These are phyloP conservation scores for Lobulomyces angularis DNA, from an alignment of 192 early-diverging fungal species.

Conservation along the genomic window DNA sequence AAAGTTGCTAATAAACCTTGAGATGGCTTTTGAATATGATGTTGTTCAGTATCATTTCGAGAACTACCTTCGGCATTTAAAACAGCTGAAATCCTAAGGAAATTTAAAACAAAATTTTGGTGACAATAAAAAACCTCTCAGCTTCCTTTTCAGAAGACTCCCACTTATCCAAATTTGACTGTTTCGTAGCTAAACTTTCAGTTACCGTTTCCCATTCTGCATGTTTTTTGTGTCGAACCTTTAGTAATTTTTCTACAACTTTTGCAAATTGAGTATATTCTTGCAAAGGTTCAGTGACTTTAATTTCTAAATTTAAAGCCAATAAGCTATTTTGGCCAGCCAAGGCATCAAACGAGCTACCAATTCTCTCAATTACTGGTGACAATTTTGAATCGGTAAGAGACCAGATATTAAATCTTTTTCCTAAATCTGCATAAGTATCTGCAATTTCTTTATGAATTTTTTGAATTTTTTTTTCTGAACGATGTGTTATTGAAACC, in stretches of 20 bases:
- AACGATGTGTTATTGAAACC: conserved; percentile 62
- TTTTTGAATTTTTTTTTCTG: conserved; percentile 60
- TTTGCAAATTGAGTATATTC: conserved; percentile 82
- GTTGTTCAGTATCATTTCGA: conserved; percentile 29
- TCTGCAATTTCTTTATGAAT: conserved; percentile 48
- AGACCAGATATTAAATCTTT: conserved; percentile 89
- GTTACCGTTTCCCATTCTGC: conserved; percentile 35
- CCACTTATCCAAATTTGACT: conserved; percentile 12
- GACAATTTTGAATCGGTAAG: conserved; percentile 69
- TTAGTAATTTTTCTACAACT: conserved; percentile 76
- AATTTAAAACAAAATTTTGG: conserved; percentile 36
- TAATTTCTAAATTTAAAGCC: conserved; percentile 54
- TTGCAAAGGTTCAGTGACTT: conserved; percentile 70
- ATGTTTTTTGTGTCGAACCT: conserved; percentile 75
- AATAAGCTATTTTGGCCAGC: conserved; percentile 62
- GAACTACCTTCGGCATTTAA: conserved; percentile 56
- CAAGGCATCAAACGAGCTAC: conserved; percentile 79
- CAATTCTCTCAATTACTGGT: conserved; percentile 79
- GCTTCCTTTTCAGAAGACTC: background rate
- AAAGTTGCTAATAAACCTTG: conserved; percentile 43
- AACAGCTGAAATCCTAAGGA: conserved; percentile 60
- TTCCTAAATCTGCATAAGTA: conserved; percentile 80
- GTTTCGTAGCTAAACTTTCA: conserved; percentile 24
- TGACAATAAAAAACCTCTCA: conserved; percentile 4
- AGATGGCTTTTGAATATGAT: conserved; percentile 52